A percentile compares a stretch with the other conserved stretches of the same genome.
These are phyloP conservation scores for Neostapfia colusana DNA, from an alignment of 176 grass and related monocot species.

Conservation along the genomic window DNA sequence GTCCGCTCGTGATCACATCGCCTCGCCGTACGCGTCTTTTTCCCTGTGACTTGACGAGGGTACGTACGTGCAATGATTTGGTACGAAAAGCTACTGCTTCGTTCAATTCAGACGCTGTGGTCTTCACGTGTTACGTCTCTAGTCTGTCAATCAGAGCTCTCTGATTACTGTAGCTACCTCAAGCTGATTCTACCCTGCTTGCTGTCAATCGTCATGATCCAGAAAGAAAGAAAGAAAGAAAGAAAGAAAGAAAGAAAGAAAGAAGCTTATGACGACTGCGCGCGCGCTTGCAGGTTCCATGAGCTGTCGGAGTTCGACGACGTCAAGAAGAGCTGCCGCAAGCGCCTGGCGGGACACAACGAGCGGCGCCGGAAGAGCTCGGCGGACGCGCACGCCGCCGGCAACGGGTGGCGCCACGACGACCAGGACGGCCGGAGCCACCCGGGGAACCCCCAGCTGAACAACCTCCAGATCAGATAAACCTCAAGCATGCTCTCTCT, in stretches of 20 bases:
- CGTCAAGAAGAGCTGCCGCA: conserved; percentile 75
- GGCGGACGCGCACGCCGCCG: conserved; percentile 48
- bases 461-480: conserved; percentile 82
- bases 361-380: conserved; percentile 86
- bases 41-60: not conserved
- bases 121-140: not conserved
- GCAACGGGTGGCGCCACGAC: conserved; percentile 37
- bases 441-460: conserved; percentile 51
- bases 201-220: not conserved
- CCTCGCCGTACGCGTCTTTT: not conserved
- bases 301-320: conserved; percentile 87
- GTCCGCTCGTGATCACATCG: not conserved
- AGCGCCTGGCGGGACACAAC: conserved; percentile 89
- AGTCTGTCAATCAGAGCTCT: not conserved
- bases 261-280: no score
- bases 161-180: not conserved
- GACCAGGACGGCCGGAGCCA: conserved; percentile 55
- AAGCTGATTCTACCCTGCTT: not conserved
- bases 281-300: conserved; percentile 63
- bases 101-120: not conserved
- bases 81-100: not conserved
- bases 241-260: not conserved
- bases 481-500: conserved; percentile 90
- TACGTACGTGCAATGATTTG: not conserved
- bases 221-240: not conserved